A percentile compares a stretch with the other conserved stretches of the same genome.
phyloP scores from a whole-genome alignment of 768 basidiomycete genomes.

The Tulasnella sp. region DNA sequence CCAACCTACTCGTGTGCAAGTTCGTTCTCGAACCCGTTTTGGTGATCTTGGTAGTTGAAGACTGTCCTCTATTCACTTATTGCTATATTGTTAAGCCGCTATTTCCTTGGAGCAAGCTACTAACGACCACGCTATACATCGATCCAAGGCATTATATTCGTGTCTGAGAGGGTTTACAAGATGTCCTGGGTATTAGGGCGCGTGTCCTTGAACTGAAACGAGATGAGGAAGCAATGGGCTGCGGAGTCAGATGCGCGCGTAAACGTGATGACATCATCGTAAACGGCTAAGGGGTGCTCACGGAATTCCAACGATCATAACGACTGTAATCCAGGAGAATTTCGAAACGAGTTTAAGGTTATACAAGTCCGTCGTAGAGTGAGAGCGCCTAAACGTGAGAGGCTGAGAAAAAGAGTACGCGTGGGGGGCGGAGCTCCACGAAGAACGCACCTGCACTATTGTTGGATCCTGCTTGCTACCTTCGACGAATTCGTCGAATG shows the following conservation, averaged over 20 bases:
- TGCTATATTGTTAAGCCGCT: not conserved
- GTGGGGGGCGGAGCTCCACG: not conserved
- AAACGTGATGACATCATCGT: not conserved
- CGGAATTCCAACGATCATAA: not conserved
- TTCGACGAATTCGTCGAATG: slow-evolving; percentile 96
- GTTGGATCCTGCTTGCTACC: slow-evolving; percentile 99
- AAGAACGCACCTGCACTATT: slow-evolving; percentile 75
- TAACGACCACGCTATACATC: not conserved
- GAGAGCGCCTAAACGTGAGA: slow-evolving; percentile 62
- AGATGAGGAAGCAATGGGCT: not conserved
- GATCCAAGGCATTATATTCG: not conserved
- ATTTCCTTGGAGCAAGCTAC: not conserved
- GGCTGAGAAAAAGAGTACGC: not conserved
- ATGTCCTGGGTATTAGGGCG: not conserved
- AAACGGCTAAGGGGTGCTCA: not conserved
- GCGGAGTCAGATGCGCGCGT: not conserved
- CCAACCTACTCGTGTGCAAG: not conserved
- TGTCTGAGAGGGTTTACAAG: not conserved
- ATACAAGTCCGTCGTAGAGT: slow-evolving; percentile 90
- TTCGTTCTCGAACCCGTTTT: not conserved
- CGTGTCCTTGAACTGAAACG: not conserved
- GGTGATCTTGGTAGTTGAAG: not conserved
- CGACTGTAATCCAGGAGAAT: not conserved
- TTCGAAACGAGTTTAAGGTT: slow-evolving; percentile 23
- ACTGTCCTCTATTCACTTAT: not conserved